phyloP scores from a whole-genome alignment of 331 rosid species.

The Dryas integrifolia region DNA sequence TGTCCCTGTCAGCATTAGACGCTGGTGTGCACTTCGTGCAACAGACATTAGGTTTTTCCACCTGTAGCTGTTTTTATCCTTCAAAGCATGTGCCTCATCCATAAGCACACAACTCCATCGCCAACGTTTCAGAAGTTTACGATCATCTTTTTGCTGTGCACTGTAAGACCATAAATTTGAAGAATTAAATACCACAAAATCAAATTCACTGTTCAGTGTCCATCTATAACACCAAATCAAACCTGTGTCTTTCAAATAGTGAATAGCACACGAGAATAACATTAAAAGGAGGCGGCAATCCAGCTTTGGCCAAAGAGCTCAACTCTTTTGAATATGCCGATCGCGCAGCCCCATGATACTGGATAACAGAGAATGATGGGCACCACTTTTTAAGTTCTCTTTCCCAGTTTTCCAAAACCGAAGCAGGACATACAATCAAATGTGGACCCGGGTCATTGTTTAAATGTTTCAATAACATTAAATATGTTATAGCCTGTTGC shows the following conservation, averaged over 20 bases:
- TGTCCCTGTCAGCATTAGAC: constrained; percentile 95
- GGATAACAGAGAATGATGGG: constrained; percentile 79
- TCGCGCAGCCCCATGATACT: constrained; percentile 76
- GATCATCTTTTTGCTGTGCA: constrained; percentile 95
- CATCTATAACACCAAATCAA: constrained; percentile 12
- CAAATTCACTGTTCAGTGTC: background rate
- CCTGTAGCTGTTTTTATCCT: constrained; percentile 88
- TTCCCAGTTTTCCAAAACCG: constrained; percentile 98
- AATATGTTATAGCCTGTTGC: constrained; percentile 82
- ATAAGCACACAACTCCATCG: constrained; percentile 94
- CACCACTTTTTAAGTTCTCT: constrained; percentile 94
- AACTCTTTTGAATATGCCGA: constrained; percentile 75
- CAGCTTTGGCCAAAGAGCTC: constrained; percentile 71
- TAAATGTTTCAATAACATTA: constrained; percentile 72
- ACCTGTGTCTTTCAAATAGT: constrained; percentile 98
- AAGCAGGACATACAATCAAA: constrained; percentile 96
- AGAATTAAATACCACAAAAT: constrained; percentile 24
- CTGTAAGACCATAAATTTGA: constrained; percentile 49
- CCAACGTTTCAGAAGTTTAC: constrained; percentile 88
- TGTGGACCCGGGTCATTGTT: constrained; percentile 92
- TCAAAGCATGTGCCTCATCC: constrained; percentile 99
- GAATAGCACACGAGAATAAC: constrained; percentile 97
- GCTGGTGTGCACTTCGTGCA: constrained; percentile 87
- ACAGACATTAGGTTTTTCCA: constrained; percentile 95
- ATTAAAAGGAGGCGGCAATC: constrained; percentile 86